A percentile compares a stretch with the other conserved stretches of the same genome.
Conservation (phyloP, 2,329 filamentous ascomycete species). For the Phyllosticta citribraziliensis region DNA sequence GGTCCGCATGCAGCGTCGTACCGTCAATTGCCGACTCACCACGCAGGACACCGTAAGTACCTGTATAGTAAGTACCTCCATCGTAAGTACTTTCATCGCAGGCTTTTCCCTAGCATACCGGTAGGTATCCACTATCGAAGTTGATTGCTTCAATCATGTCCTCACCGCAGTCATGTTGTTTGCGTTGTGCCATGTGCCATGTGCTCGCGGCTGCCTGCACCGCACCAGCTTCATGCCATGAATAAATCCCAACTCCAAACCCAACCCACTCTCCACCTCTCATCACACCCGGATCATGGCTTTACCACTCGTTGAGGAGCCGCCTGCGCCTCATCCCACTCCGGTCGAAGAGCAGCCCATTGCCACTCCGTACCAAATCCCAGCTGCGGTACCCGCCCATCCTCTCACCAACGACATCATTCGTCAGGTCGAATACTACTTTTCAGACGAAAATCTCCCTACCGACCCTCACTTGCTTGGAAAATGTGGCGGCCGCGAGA, state of each 20-base stretch:
- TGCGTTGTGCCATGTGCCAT: not conserved
- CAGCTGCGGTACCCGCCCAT: constrained; percentile 7
- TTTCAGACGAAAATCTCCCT: constrained; percentile 39
- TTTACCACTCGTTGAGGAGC: not conserved
- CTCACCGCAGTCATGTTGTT: not conserved
- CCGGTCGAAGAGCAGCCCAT: not conserved
- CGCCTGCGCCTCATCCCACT: not conserved
- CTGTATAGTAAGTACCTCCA: no score
- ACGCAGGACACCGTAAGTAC: no score
- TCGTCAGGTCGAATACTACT: constrained; percentile 40
- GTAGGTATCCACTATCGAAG: no score
- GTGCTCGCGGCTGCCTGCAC: not conserved
- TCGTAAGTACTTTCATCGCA: no score
- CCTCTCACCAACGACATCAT: constrained; percentile 14
- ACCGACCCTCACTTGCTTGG: constrained; percentile 34
- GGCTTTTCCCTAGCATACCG: not conserved
- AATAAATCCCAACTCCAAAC: not conserved
- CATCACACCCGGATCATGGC: not conserved
- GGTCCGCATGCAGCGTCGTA: not conserved
- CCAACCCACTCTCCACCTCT: not conserved
- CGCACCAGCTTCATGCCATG: not conserved
- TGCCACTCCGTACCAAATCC: not conserved
- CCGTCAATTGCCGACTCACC: not conserved
- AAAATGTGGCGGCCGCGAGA: constrained; percentile 30
- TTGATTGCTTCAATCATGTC: not conserved